Evolutionary conservation across 441 rosid species (phyloP).

Genomic region (Kokia cookei): DNA sequence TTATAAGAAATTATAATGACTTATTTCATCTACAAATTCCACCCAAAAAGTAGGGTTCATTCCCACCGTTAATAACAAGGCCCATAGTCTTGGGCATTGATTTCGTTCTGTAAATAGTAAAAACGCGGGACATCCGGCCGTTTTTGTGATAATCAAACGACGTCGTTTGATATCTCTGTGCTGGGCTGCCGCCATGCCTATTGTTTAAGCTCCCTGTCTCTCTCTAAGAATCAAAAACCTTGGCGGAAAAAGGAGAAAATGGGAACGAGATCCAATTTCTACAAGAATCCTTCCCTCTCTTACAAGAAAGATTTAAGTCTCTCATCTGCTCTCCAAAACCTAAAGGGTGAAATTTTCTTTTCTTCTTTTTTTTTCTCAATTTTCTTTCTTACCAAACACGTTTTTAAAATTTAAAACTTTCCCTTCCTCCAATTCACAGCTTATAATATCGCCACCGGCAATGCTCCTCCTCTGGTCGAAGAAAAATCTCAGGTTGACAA

Average conservation of each 20-base stretch:
- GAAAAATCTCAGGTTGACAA: constrained; percentile 18
- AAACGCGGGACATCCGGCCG: not conserved
- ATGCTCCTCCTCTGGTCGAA: constrained; percentile 27
- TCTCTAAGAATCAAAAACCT: not conserved
- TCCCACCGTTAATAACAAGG: not conserved
- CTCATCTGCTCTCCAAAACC: constrained; percentile 61
- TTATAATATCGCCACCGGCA: constrained; percentile 55
- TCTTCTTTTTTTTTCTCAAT: not conserved
- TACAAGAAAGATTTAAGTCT: constrained; percentile 37
- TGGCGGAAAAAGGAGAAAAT: not conserved
- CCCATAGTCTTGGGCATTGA: not conserved
- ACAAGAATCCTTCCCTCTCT: constrained; percentile 1
- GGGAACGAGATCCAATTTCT: constrained; percentile 6
- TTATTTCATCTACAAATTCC: too few species aligned
- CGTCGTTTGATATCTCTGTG: not conserved
- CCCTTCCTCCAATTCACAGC: constrained; percentile 25
- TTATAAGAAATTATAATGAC: too few species aligned
- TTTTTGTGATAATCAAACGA: not conserved
- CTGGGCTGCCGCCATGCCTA: not conserved
- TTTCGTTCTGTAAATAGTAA: too few species aligned
- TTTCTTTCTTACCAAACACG: not conserved
- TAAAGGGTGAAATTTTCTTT: constrained; percentile 29
- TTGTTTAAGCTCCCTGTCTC: not conserved
- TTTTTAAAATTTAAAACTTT: not conserved
- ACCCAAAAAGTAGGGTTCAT: too few species aligned